phyloP scores from a whole-genome alignment of 2,329 filamentous ascomycete genomes.

The Plenodomus lindquistii region DNA sequence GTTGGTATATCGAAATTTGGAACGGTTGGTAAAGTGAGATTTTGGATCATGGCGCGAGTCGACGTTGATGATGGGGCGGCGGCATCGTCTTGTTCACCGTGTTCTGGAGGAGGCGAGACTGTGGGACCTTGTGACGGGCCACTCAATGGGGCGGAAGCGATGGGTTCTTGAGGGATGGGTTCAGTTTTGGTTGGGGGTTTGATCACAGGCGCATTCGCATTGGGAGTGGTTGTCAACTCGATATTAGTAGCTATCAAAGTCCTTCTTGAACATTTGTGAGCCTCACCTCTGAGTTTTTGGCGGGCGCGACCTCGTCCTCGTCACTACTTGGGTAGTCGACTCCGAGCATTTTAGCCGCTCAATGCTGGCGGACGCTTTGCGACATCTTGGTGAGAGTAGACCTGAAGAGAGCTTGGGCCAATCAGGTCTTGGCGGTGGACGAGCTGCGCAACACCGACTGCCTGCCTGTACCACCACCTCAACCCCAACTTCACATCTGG shows the following conservation, averaged over 20 bases:
- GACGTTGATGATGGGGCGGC: slow-evolving; percentile 68
- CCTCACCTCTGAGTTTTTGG: slow-evolving; percentile 46
- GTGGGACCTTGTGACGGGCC: slow-evolving; percentile 36
- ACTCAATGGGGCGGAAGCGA: slow-evolving; percentile 17
- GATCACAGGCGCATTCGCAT: slow-evolving; percentile 17
- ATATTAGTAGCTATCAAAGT: slow-evolving; percentile 55
- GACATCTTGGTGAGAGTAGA: slow-evolving; percentile 7
- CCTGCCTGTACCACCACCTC: slow-evolving; percentile 32
- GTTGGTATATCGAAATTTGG: slow-evolving; percentile 75
- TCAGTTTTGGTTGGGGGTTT: slow-evolving; percentile 10
- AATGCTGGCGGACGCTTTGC: slow-evolving; percentile 5
- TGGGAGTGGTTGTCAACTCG: slow-evolving; percentile 31
- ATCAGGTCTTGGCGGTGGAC: slow-evolving; percentile 12
- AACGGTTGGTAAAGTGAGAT: slow-evolving; percentile 72
- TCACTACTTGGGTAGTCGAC: slow-evolving; percentile 52
- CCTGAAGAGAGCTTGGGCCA: slow-evolving; percentile 43
- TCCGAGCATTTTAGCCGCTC: slow-evolving; percentile 44
- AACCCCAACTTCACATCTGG: slow-evolving; percentile 25
- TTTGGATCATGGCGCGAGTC: slow-evolving; percentile 66
- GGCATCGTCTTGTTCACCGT: slow-evolving; percentile 18
- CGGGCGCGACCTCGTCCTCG: slow-evolving; percentile 47
- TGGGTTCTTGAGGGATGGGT: slow-evolving; percentile 9
- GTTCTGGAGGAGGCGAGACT: slow-evolving; percentile 21
- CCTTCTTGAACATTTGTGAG: slow-evolving; percentile 23
- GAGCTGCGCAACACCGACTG: slow-evolving; percentile 34